Base-by-base conservation (phyloP, 2,329 filamentous ascomycete genomes). In the Pyrenophora tritici-repentis region DNA sequence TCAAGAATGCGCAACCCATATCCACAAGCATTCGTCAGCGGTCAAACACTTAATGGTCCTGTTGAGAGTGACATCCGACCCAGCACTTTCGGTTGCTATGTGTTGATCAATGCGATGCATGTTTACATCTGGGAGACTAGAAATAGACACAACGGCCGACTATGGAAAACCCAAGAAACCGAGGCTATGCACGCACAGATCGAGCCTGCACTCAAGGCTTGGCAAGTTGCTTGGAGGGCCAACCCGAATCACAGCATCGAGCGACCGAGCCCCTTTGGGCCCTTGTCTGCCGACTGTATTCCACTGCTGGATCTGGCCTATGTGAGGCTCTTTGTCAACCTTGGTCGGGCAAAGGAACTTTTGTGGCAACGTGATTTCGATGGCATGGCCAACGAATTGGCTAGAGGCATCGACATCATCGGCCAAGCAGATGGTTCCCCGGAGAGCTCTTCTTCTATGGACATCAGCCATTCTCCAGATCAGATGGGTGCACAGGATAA, bases 51-150 rank as follows among this genome's bases (percentile, higher is more conserved):
- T 7, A 76, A 79, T 36, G 82, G 86, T 7, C 66, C 81, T 1
- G 75, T 82, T 1, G 78, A 82, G 58, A 85, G 79, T 45, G 86
- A 90, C 29, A 79, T 94, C 40, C 85, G 84, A 59, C 91, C 91
- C 0, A 97, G 93, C 75, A 92, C 91, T 0, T 96, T 96, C 71
- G 94, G 93, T 7, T 96, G 91, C 70, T 80, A 97, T 24, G 83
- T 97, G 5, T 77, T 99, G 56, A 97, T 97, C 70, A 93, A 96
- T 68, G 92, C 94, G 3, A 80, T 97, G 18, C 94, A 97, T 76
- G 97, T 97, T 63, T 97, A 96, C 73, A 97, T 97, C 37, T 97
- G 94, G 94, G 93, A 97, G 75, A 97, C 92, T 0, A 83, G 93
- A 18, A 92, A 96, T 73, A 82, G 91, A 44, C 92, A 97, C 63